Conservation (phyloP, 352 stramenopile genomes). For the Phytophthora vignae region DNA sequence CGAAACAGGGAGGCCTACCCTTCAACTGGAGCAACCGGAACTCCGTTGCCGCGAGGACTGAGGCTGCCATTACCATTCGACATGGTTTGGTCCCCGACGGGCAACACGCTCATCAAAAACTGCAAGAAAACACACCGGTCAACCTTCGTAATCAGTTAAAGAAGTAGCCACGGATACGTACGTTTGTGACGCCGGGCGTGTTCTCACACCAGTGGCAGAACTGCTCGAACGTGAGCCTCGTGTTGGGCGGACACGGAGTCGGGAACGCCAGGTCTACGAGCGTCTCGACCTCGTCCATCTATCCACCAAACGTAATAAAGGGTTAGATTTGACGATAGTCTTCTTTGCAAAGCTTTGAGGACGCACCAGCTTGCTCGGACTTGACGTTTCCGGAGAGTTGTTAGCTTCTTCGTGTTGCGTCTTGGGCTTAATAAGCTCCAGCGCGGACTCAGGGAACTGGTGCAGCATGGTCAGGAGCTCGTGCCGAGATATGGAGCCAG, state of each 20-base stretch:
- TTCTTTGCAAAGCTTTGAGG: not conserved
- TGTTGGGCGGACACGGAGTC: conserved; percentile 42
- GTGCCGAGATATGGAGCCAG: conserved; percentile 86
- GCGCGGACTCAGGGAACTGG: conserved; percentile 79
- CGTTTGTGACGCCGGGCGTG: conserved; percentile 79
- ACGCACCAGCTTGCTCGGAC: conserved; percentile 37
- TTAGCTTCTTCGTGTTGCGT: conserved; percentile 18
- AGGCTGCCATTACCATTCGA: conserved; percentile 16
- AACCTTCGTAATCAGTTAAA: not conserved
- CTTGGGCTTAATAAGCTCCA: conserved; percentile 66
- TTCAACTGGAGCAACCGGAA: conserved; percentile 43
- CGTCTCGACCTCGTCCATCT: conserved; percentile 81
- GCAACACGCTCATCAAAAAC: conserved; percentile 85
- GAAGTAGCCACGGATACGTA: conserved; percentile 28
- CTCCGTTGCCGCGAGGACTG: conserved; percentile 16
- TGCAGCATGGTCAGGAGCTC: conserved; percentile 89
- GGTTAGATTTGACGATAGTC: not conserved
- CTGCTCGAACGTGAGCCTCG: conserved; percentile 86
- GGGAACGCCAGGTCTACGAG: conserved; percentile 87
- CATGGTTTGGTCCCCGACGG: conserved; percentile 57
- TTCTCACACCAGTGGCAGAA: conserved; percentile 89
- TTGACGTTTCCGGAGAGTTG: conserved; percentile 21
- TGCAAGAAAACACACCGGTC: conserved; percentile 16
- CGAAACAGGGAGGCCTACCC: conserved; percentile 28
- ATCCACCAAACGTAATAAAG: not conserved